Evolutionary conservation across 805 yeast genomes (phyloP).

Genomic region (Kluyveromyces siamensis): DNA sequence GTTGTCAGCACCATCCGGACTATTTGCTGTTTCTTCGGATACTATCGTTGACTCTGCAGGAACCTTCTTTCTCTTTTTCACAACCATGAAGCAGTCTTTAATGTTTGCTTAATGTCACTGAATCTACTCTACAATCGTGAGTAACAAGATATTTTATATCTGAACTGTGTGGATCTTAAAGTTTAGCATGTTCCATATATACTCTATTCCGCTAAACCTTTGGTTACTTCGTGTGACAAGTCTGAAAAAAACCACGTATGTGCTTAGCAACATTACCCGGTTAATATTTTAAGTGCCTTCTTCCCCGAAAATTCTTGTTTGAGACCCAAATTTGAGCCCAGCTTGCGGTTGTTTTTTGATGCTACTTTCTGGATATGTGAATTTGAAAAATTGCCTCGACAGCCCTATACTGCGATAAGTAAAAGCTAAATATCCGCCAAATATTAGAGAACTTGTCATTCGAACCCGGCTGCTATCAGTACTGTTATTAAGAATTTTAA

Average conservation of each 20-base stretch:
- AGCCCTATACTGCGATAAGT: no score
- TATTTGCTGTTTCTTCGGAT: not conserved
- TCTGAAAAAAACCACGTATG: not conserved
- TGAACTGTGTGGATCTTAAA: no score
- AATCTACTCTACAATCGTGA: not conserved
- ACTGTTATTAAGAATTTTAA: no score
- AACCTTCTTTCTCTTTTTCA: not conserved
- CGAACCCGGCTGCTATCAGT: no score
- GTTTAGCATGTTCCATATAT: no score
- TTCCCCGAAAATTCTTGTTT: not conserved
- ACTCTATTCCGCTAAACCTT: not conserved
- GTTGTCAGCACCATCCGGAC: constrained; percentile 1
- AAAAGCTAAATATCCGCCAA: no score
- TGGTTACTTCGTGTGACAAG: not conserved
- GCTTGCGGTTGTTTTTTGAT: not conserved
- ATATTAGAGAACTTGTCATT: no score
- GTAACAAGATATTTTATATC: no score
- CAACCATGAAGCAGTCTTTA: not conserved
- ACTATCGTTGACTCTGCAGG: not conserved
- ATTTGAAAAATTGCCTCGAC: no score
- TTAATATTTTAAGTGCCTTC: not conserved
- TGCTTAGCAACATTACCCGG: not conserved
- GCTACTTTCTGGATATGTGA: not conserved
- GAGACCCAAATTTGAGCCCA: not conserved
- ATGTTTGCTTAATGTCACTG: not conserved